phyloP scores from a whole-genome alignment of 2,329 filamentous ascomycete species.

The Cercospora sp. region DNA sequence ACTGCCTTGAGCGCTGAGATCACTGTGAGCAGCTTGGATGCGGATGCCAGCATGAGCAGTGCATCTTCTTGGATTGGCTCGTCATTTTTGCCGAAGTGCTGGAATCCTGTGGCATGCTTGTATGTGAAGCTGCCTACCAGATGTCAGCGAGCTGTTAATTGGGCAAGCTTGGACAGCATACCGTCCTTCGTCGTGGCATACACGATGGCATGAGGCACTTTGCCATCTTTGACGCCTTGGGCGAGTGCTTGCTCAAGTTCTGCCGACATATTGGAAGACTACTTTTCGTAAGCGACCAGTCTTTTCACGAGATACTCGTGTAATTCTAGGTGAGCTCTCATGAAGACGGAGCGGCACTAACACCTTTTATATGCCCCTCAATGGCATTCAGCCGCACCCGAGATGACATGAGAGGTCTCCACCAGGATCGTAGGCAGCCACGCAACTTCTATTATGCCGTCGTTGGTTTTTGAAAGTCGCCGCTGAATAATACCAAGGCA shows the following conservation, averaged over 20 bases:
- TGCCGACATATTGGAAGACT: slow-evolving; percentile 20
- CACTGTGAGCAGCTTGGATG: slow-evolving; percentile 52
- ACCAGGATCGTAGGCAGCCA: background rate
- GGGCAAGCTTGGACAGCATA: background rate
- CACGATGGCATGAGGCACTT: slow-evolving; percentile 36
- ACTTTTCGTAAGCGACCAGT: background rate
- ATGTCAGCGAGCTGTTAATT: background rate
- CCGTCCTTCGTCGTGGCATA: slow-evolving; percentile 34
- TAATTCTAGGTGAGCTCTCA: background rate
- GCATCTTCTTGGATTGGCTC: slow-evolving; percentile 35
- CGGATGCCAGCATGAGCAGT: slow-evolving; percentile 38
- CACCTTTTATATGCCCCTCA: slow-evolving; percentile 16
- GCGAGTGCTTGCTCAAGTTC: slow-evolving; percentile 32
- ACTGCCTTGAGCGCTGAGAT: slow-evolving; percentile 58
- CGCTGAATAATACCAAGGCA: background rate
- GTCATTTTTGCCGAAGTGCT: slow-evolving; percentile 24
- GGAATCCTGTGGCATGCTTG: slow-evolving; percentile 33
- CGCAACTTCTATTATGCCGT: background rate
- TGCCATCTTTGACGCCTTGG: slow-evolving; percentile 35
- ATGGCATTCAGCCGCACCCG: slow-evolving; percentile 3
- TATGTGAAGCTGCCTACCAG: slow-evolving; percentile 35
- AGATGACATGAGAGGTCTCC: slow-evolving; percentile 3
- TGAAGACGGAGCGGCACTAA: background rate
- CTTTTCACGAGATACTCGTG: background rate
- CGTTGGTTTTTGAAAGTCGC: background rate